A percentile compares a stretch with the other conserved stretches of the same genome.
Evolutionary conservation across 2,329 filamentous ascomycete genomes (phyloP).

Genomic region (Cryphonectria nitschkei): DNA sequence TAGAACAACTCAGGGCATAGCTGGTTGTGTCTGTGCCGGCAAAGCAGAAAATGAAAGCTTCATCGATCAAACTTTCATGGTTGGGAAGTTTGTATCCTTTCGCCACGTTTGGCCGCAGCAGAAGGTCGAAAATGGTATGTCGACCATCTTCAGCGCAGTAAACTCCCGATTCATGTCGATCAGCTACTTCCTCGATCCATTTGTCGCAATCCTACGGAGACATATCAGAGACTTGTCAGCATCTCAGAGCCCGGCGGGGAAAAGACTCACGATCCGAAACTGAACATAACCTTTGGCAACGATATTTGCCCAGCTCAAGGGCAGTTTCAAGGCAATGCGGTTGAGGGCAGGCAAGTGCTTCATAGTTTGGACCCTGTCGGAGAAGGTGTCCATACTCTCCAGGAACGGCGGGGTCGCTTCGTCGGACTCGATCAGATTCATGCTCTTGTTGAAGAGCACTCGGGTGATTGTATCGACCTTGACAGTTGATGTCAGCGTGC

Average conservation of each 20-base stretch:
- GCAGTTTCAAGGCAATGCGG: constrained; percentile 2
- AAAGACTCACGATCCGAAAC: background rate
- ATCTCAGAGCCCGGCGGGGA: background rate
- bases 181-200: constrained; percentile 5
- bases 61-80: constrained; percentile 9
- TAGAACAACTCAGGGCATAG: constrained; percentile 5
- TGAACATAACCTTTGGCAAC: constrained; percentile 3
- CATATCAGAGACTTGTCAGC: background rate
- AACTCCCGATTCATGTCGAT: background rate
- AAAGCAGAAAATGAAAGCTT: constrained; percentile 14
- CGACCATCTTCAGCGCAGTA: constrained; percentile 10
- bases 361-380: background rate
- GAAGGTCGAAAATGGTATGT: constrained; percentile 10
- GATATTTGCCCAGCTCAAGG: background rate
- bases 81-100: background rate
- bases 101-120: background rate
- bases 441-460: constrained; percentile 9
- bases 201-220: background rate
- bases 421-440: constrained; percentile 9
- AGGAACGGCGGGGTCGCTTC: background rate
- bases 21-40: constrained; percentile 17
- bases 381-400: constrained; percentile 3
- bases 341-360: constrained; percentile 7
- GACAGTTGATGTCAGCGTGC: background rate
- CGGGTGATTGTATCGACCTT: constrained; percentile 6